phyloP scores from a whole-genome alignment of 2,329 filamentous ascomycete genomes.

The Chaetomiaceae sp. region DNA sequence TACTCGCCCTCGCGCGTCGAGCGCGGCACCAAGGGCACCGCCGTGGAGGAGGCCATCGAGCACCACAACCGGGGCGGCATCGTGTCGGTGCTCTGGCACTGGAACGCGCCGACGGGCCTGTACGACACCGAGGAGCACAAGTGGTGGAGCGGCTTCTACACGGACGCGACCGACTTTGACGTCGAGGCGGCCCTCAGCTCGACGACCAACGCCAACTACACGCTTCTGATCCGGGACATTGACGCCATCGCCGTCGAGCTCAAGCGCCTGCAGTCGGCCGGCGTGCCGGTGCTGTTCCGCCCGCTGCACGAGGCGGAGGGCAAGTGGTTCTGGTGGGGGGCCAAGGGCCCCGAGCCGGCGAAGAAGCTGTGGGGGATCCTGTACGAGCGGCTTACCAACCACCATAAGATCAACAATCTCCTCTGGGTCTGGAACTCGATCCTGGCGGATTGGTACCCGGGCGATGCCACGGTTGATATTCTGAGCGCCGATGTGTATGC shows the following conservation, averaged over 20 bases:
- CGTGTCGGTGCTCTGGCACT: slow-evolving; percentile 46
- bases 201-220: slow-evolving; percentile 44
- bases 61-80: slow-evolving; percentile 43
- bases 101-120: slow-evolving; percentile 44
- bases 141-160: slow-evolving; percentile 50
- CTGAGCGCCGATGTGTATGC: slow-evolving; percentile 44
- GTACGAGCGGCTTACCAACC: slow-evolving; percentile 41
- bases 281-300: slow-evolving; percentile 44
- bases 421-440: slow-evolving; percentile 50
- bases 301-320: slow-evolving; percentile 50
- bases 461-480: slow-evolving; percentile 42
- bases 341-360: slow-evolving; percentile 41
- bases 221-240: slow-evolving; percentile 43
- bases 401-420: slow-evolving; percentile 44
- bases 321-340: slow-evolving; percentile 51
- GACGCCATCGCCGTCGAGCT: slow-evolving; percentile 46
- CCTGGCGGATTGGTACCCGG: slow-evolving; percentile 43
- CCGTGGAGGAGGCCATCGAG: slow-evolving; percentile 44
- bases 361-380: slow-evolving; percentile 43
- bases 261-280: slow-evolving; percentile 39
- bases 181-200: slow-evolving; percentile 39
- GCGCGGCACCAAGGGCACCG: slow-evolving; percentile 37
- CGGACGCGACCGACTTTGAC: slow-evolving; percentile 45
- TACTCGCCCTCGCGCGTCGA: slow-evolving; percentile 45
- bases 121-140: slow-evolving; percentile 42